Conservation (phyloP, 1,139 yeast genomes). For the Suhomyces chickasaworum region DNA sequence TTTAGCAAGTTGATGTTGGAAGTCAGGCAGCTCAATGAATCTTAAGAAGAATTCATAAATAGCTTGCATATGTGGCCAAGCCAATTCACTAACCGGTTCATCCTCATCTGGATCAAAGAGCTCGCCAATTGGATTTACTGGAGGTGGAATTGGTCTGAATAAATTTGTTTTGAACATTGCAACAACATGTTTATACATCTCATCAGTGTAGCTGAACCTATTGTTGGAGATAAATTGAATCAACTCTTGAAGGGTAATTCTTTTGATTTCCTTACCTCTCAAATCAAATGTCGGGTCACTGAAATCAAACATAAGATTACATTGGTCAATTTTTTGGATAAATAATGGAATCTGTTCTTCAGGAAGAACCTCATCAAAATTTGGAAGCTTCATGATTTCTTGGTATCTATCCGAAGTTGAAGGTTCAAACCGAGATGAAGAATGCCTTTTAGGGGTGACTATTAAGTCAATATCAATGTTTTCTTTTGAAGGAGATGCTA, state of each 20-base stretch:
- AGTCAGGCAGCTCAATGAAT: constrained; percentile 93
- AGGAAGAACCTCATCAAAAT: constrained; percentile 86
- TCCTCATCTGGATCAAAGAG: constrained; percentile 98
- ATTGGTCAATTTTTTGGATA: constrained; percentile 87
- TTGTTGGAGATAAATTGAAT: constrained; percentile 83
- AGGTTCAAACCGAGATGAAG: constrained; percentile 90
- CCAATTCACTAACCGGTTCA: constrained; percentile 93
- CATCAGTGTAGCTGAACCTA: constrained; percentile 84
- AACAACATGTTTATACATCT: constrained; percentile 86
- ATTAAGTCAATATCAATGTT: constrained; percentile 49
- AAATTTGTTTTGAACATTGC: constrained; percentile 86
- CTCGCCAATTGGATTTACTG: constrained; percentile 95
- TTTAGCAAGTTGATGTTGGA: constrained; percentile 90
- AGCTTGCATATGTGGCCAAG: constrained; percentile 99
- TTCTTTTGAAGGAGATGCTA: constrained; percentile 48
- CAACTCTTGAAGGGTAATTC: constrained; percentile 83
- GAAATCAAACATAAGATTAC: constrained; percentile 92
- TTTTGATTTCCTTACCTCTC: constrained; percentile 88
- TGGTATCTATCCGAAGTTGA: constrained; percentile 60
- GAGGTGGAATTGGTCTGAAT: constrained; percentile 97
- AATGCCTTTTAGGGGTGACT: constrained; percentile 83
- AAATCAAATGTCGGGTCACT: constrained; percentile 90
- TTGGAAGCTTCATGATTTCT: constrained; percentile 80
- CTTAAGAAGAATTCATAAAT: constrained; percentile 92
- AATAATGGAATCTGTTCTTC: constrained; percentile 83